These are phyloP conservation scores for Lolium rigidum DNA, from an alignment of 176 grass and related monocot species.

Conservation along the genomic window DNA sequence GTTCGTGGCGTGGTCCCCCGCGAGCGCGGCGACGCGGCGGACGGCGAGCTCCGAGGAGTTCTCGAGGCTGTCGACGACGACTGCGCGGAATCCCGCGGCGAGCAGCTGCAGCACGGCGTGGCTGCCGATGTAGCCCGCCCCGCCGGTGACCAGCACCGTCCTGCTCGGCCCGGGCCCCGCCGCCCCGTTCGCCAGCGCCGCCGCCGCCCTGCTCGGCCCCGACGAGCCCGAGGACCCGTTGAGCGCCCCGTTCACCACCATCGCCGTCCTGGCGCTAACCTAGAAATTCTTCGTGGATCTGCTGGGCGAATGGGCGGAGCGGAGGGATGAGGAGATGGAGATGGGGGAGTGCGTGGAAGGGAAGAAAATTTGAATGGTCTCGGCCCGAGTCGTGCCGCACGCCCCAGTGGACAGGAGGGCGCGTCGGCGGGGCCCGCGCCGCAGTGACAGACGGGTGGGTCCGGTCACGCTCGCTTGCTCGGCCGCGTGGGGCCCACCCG, in stretches of 20 bases:
- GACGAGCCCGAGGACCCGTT: conserved; percentile 30
- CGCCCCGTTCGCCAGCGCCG: conserved; percentile 42
- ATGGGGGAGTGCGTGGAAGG: conserved; percentile 13
- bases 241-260: conserved; percentile 6
- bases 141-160: conserved; percentile 86
- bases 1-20: conserved; percentile 55
- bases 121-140: conserved; percentile 95
- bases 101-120: conserved; percentile 93
- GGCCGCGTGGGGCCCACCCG: not conserved
- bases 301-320: not conserved
- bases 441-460: conserved; percentile 7
- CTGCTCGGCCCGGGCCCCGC: conserved; percentile 31
- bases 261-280: not conserved
- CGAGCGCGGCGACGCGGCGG: conserved; percentile 68
- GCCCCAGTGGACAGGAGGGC: conserved; percentile 41
- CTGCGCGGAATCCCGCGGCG: conserved; percentile 62
- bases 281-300: conserved; percentile 30
- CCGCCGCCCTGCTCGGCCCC: conserved; percentile 38
- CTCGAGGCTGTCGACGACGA: conserved; percentile 76
- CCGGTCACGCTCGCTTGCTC: not conserved
- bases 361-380: conserved; percentile 55
- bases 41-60: conserved; percentile 86
- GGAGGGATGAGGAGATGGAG: not conserved
- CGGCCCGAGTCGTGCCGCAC: conserved; percentile 27
- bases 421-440: conserved; percentile 32